These are phyloP conservation scores for Ceratobasidium sp. DNA, from an alignment of 1,284 basidiomycete genomes.

Conservation along the genomic window DNA sequence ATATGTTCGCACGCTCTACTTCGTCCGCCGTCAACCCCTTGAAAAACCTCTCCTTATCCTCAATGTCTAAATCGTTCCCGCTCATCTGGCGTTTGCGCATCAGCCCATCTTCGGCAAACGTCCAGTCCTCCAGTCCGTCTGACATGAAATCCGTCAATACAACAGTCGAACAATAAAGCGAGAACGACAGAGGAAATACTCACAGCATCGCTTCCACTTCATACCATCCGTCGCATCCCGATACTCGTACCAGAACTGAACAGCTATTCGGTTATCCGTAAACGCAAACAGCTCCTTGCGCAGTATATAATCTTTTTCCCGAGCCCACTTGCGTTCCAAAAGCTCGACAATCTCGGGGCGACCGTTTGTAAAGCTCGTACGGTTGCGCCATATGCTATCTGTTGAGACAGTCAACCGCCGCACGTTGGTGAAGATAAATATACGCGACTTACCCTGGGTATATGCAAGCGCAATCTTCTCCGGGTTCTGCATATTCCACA, in stretches of 20 bases:
- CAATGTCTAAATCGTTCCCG: constrained; percentile 69
- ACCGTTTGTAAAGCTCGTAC: constrained; percentile 67
- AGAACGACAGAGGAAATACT: constrained; percentile 32
- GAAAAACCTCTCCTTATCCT: constrained; percentile 69
- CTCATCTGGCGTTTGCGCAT: constrained; percentile 72
- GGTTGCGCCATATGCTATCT: constrained; percentile 72
- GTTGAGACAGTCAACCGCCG: too few species aligned
- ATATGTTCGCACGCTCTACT: constrained; percentile 53
- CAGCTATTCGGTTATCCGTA: constrained; percentile 70
- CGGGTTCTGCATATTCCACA: constrained; percentile 51
- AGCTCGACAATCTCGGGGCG: constrained; percentile 65
- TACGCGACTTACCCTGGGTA: constrained; percentile 58
- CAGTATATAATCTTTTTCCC: constrained; percentile 64
- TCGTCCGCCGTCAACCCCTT: constrained; percentile 58
- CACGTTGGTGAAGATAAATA: too few species aligned
- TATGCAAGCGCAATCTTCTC: constrained; percentile 62
- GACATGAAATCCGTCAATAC: too few species aligned
- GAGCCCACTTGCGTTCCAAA: constrained; percentile 67
- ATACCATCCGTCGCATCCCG: constrained; percentile 57
- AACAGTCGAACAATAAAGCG: too few species aligned
- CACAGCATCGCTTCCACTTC: constrained; percentile 42
- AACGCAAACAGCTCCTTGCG: constrained; percentile 72
- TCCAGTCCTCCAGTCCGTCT: constrained; percentile 66
- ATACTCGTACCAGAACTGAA: constrained; percentile 75
- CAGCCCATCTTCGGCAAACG: constrained; percentile 66